Evolutionary conservation across 257 asterid genomes (phyloP).

Genomic region (Plantago elongata): DNA sequence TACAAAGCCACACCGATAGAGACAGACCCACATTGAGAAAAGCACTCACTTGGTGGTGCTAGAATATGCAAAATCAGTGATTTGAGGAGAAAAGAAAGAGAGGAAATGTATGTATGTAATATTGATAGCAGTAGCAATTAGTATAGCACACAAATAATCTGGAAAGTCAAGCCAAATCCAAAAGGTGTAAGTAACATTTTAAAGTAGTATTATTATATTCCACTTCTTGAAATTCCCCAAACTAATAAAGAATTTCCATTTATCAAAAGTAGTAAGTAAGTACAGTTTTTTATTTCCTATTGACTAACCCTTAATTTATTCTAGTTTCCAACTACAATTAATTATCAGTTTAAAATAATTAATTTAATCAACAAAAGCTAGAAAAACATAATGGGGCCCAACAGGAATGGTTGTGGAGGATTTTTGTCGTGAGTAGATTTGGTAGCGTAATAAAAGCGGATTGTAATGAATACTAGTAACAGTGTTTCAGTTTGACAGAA

Average conservation of each 20-base stretch:
- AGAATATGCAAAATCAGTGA: background rate
- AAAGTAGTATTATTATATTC: too few species aligned
- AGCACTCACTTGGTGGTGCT: constrained; percentile 12
- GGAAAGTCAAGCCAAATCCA: constrained; percentile 31
- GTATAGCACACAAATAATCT: constrained; percentile 20
- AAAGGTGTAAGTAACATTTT: background rate
- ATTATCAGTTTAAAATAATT: too few species aligned
- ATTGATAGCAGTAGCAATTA: too few species aligned
- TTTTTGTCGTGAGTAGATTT: background rate
- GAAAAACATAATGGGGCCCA: too few species aligned
- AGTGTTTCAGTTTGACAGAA: background rate
- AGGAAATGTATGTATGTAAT: too few species aligned
- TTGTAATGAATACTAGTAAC: background rate
- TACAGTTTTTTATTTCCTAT: too few species aligned
- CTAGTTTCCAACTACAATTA: too few species aligned
- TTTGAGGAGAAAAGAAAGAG: constrained; percentile 18
- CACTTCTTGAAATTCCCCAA: background rate
- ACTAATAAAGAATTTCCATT: background rate
- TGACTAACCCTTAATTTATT: too few species aligned
- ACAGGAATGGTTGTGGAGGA: too few species aligned
- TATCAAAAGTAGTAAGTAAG: background rate
- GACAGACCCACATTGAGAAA: constrained; percentile 34
- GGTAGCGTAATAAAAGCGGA: background rate
- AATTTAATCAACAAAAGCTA: too few species aligned
- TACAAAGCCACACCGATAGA: constrained; percentile 23